Conservation (phyloP, 768 basidiomycete species). For the Phanerochaete sordida region DNA sequence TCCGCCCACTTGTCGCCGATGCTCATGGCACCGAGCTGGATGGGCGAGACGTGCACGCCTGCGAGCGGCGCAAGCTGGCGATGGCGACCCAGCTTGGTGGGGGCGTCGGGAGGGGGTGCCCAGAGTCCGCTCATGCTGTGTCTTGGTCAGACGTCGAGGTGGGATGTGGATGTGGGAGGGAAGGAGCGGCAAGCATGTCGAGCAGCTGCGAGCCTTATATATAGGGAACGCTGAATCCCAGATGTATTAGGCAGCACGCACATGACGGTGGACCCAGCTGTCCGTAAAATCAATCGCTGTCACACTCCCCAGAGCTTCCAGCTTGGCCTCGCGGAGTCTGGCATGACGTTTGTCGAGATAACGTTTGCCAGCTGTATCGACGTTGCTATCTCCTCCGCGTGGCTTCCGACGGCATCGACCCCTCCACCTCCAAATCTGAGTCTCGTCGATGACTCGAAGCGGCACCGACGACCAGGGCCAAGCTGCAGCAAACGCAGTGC, state of each 20-base stretch:
- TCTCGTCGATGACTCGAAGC: too few relatives aligned
- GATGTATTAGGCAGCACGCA: not conserved
- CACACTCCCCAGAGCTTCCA: too few relatives aligned
- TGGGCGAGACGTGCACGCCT: constrained; percentile 34
- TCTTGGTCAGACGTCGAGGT: not conserved
- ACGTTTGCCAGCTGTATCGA: too few relatives aligned
- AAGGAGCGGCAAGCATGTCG: not conserved
- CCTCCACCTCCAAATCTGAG: too few relatives aligned
- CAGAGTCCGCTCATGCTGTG: not conserved
- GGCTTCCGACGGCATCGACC: too few relatives aligned
- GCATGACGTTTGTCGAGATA: too few relatives aligned
- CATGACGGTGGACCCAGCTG: not conserved
- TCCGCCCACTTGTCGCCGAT: constrained; percentile 35
- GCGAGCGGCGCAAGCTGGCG: constrained; percentile 31
- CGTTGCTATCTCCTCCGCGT: too few relatives aligned
- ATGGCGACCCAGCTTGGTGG: constrained; percentile 24
- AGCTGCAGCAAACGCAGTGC: too few relatives aligned
- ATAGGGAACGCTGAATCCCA: not conserved
- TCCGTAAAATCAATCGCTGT: too few relatives aligned
- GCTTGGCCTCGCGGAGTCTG: not conserved
- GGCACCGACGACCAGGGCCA: too few relatives aligned
- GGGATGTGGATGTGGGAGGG: not conserved
- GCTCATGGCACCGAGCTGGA: constrained; percentile 36
- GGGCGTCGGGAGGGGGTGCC: constrained; percentile 5
- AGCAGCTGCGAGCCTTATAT: not conserved